A percentile compares a stretch with the other conserved stretches of the same genome.
phyloP scores from a whole-genome alignment of 1,139 yeast genomes.

The Magnusiomyces suaveolens region DNA sequence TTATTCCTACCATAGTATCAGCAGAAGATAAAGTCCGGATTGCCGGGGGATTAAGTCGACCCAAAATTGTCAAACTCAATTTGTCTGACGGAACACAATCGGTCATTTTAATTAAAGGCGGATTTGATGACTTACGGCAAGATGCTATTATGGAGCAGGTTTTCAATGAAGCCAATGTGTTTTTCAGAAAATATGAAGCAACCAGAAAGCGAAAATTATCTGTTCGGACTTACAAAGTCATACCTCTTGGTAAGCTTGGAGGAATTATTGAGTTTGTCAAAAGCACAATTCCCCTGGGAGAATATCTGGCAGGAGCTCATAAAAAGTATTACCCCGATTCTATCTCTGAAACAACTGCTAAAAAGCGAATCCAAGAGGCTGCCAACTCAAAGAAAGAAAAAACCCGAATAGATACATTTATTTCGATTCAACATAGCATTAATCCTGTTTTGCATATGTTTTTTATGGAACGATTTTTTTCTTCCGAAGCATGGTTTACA shows the following conservation, averaged over 20 bases:
- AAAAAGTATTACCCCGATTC: slow-evolving; percentile 36
- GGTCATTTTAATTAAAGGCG: slow-evolving; percentile 64
- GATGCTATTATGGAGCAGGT: slow-evolving; percentile 98
- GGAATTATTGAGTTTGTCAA: slow-evolving; percentile 89
- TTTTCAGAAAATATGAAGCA: slow-evolving; percentile 48
- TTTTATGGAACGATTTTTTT: slow-evolving; percentile 56
- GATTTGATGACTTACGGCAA: slow-evolving; percentile 86
- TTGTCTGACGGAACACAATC: slow-evolving; percentile 51
- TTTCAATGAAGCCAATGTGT: slow-evolving; percentile 72
- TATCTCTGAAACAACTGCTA: slow-evolving; percentile 38
- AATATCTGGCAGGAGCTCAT: slow-evolving; percentile 55
- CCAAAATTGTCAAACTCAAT: slow-evolving; percentile 56
- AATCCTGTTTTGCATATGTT: slow-evolving; percentile 62
- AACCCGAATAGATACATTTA: slow-evolving; percentile 44
- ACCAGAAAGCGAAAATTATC: slow-evolving; percentile 49
- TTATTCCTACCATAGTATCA: slow-evolving; percentile 41
- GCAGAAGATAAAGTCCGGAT: slow-evolving; percentile 43
- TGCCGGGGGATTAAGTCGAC: slow-evolving; percentile 79
- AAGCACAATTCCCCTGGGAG: slow-evolving; percentile 62
- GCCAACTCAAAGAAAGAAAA: slow-evolving; percentile 26
- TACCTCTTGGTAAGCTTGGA: slow-evolving; percentile 78
- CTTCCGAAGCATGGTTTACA: slow-evolving; percentile 54
- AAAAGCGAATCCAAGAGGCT: not conserved
- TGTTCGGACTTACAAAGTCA: slow-evolving; percentile 77
- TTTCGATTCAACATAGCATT: slow-evolving; percentile 42